phyloP scores from a whole-genome alignment of 108 stramenopile genomes.

The Bacterosira constricta region DNA sequence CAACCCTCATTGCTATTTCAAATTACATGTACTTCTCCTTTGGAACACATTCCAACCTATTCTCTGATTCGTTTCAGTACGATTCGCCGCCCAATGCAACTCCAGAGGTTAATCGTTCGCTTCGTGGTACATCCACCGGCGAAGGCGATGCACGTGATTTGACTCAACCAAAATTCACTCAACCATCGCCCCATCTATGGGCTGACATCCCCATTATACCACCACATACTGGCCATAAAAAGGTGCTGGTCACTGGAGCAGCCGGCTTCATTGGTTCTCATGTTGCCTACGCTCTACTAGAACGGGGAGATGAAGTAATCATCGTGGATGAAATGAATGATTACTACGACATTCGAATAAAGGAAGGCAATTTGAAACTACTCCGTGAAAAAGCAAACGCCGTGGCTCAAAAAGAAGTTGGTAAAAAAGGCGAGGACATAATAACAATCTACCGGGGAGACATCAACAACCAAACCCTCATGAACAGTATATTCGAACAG shows the following conservation, averaged over 20 bases:
- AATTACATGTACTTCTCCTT: not conserved
- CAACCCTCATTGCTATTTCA: not conserved
- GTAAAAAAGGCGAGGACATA: too few relatives aligned
- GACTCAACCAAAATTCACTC: not conserved
- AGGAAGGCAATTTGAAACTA: conserved; percentile 70
- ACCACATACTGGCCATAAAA: conserved; percentile 85
- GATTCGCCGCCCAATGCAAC: not conserved
- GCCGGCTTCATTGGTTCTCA: conserved; percentile 96
- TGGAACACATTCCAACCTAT: not conserved
- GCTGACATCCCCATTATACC: conserved; percentile 25
- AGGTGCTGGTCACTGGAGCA: conserved; percentile 96
- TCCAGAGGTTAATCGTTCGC: not conserved
- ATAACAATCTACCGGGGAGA: conserved; percentile 70
- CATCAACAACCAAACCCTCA: conserved; percentile 71
- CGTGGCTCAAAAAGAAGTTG: not conserved
- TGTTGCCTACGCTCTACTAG: conserved; percentile 86
- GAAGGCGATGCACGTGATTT: not conserved
- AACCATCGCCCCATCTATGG: conserved; percentile 3
- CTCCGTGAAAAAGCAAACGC: not conserved
- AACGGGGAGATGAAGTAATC: conserved; percentile 94
- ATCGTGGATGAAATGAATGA: conserved; percentile 99
- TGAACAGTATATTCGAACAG: conserved; percentile 67
- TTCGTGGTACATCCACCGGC: not conserved
- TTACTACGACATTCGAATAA: conserved; percentile 94
- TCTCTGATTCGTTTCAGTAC: not conserved